Evolutionary conservation across 371 early-diverging fungal genomes (phyloP), one percentile per base, ranked within the genome.

Genomic region (Apophysomyces ossiformis): DNA sequence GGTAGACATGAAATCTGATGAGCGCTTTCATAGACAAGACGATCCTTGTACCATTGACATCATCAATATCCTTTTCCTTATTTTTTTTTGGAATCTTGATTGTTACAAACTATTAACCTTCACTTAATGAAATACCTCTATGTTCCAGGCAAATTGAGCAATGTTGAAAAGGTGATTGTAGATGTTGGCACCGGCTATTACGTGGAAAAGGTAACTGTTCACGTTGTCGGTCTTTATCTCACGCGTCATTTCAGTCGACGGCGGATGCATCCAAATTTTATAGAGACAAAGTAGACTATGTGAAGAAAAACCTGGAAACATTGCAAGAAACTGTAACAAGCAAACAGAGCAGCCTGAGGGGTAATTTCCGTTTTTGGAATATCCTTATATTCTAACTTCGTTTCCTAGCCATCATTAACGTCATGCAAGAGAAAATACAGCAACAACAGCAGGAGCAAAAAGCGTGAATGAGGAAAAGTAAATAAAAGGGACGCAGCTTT

Each of bases 171-270:
- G 61, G 96, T 97, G 3, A 90, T 96, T 70, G 94, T 98, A 0
- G 98, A 98, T 79, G 90, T 97, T 57, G 98, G 97, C 56, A 96
- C 98, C 8, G 98, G 98, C 35, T 98, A 98, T 75, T 95, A 89
- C 68, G 89, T 95, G 18, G 96, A 96, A 77, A 97, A 97, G 91
- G 93, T 91, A 71, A 65, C 60, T 13, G 43, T n/a, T 32, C 37
- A 63, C 58, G 60, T 68, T 13, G 32, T 37, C 57, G 57, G 44
- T 26, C 37, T 37, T n/a, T 8, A 9, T 50, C 50, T 58, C 64
- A 57, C 21, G 18, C 12, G 8, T 32, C 13, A 38, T 21, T 26
- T 12, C 69, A 95, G 93, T 83, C 89, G 5, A 75, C 86, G 16
- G 79, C 79, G 26, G 91, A 92, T 66, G 94, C 95, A 0, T 79